Evolutionary conservation across 1,139 yeast genomes (phyloP).

Genomic region (Pichia sp.): DNA sequence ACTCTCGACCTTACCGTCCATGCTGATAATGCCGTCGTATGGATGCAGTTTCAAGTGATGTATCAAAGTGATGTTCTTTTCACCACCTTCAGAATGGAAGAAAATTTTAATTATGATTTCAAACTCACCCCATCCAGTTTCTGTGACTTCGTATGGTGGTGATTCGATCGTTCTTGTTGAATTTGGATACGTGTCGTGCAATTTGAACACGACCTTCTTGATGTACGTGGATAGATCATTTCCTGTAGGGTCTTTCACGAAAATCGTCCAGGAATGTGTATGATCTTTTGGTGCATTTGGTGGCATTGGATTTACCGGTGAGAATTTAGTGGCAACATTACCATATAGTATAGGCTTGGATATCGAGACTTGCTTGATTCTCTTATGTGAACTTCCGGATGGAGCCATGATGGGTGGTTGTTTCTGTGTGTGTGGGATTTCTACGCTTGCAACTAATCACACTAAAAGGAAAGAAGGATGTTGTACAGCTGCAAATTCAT

Average conservation of each 20-base stretch:
- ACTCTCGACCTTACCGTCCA: slow-evolving; percentile 52
- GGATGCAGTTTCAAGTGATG: slow-evolving; percentile 94
- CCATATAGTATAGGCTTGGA: slow-evolving; percentile 89
- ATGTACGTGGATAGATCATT: slow-evolving; percentile 82
- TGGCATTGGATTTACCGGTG: slow-evolving; percentile 52
- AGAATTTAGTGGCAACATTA: slow-evolving; percentile 61
- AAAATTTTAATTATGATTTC: slow-evolving; percentile 87
- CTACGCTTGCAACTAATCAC: too few relatives aligned
- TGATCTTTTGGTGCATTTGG: slow-evolving; percentile 83
- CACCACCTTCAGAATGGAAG: slow-evolving; percentile 83
- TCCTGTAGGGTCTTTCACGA: slow-evolving; percentile 78
- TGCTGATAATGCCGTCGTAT: slow-evolving; percentile 36
- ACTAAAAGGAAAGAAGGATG: too few relatives aligned
- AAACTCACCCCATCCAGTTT: slow-evolving; percentile 99
- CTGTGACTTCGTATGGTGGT: slow-evolving; percentile 95
- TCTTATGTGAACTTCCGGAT: slow-evolving; percentile 28
- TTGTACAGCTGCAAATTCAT: too few relatives aligned
- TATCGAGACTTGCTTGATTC: slow-evolving; percentile 62
- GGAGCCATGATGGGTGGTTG: slow-evolving; percentile 32
- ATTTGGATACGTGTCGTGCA: slow-evolving; percentile 91
- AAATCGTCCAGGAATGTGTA: slow-evolving; percentile 95
- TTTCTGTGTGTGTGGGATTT: too few relatives aligned
- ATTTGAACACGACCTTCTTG: slow-evolving; percentile 88
- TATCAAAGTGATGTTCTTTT: slow-evolving; percentile 81
- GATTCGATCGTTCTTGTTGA: slow-evolving; percentile 79